Evolutionary conservation across 1,284 basidiomycete genomes (phyloP).

Genomic region (Pterulicium gracile): DNA sequence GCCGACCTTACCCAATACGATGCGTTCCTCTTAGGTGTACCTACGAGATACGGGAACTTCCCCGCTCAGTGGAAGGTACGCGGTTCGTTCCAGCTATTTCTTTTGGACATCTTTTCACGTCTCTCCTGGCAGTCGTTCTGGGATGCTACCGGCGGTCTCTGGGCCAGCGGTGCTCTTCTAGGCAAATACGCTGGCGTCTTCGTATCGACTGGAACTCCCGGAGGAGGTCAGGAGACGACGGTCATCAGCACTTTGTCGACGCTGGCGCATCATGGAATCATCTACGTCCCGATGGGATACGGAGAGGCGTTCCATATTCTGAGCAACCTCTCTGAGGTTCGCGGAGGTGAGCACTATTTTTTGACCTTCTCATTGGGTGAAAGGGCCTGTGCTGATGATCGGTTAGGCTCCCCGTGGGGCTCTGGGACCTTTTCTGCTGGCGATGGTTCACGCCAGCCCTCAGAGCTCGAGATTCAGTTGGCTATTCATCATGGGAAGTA

Average conservation of each 20-base stretch:
- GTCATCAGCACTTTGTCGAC: slow-evolving; percentile 57
- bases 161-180: slow-evolving; percentile 59
- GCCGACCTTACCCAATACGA: slow-evolving; percentile 57
- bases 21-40: slow-evolving; percentile 61
- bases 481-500: slow-evolving; percentile 53
- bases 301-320: slow-evolving; percentile 44
- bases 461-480: slow-evolving; percentile 51
- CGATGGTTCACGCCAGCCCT: slow-evolving; percentile 56
- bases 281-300: slow-evolving; percentile 78
- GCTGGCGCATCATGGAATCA: slow-evolving; percentile 72
- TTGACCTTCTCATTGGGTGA: not conserved
- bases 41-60: slow-evolving; percentile 69
- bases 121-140: slow-evolving; percentile 45
- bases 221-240: slow-evolving; percentile 72
- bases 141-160: slow-evolving; percentile 75
- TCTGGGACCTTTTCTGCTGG: slow-evolving; percentile 57
- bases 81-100: not conserved
- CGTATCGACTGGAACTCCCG: slow-evolving; percentile 53
- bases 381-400: not conserved
- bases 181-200: slow-evolving; percentile 79
- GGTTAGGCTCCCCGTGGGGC: slow-evolving; percentile 56
- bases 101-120: not conserved
- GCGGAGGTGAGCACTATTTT: slow-evolving; percentile 47
- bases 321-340: slow-evolving; percentile 49
- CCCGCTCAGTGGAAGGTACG: slow-evolving; percentile 61